Conservation (phyloP, 257 asterid genomes). For the Solanum bulbocastanum region DNA sequence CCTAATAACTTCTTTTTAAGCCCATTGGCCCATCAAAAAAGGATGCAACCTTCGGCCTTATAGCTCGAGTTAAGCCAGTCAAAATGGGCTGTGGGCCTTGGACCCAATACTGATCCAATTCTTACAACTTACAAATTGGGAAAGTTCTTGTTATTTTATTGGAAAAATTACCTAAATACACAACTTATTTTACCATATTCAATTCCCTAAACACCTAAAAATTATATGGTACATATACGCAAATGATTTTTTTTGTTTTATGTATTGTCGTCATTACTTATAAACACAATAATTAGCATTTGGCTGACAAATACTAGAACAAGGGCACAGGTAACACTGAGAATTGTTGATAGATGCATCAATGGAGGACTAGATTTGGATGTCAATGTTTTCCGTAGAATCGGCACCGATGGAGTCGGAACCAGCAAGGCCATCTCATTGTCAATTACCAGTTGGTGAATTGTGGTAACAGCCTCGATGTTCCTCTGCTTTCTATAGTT, state of each 20-base stretch:
- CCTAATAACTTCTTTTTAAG: neutral
- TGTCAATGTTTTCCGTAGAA: neutral
- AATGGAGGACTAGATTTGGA: constrained; percentile 28
- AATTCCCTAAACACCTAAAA: too few relatives aligned
- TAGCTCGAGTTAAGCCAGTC: neutral
- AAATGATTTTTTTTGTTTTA: too few relatives aligned
- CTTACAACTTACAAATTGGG: neutral
- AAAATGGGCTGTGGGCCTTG: neutral
- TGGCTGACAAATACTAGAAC: constrained; percentile 10
- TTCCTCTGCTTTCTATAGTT: neutral
- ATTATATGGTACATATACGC: too few relatives aligned
- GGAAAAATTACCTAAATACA: too few relatives aligned
- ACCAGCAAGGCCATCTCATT: constrained; percentile 6
- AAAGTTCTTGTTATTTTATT: too few relatives aligned
- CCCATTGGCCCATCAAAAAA: neutral
- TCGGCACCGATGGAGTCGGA: constrained; percentile 14
- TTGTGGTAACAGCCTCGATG: constrained; percentile 2
- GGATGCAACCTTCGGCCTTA: neutral
- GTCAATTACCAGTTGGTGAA: constrained; percentile 17
- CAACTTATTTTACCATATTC: too few relatives aligned
- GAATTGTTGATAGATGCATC: constrained; percentile 19
- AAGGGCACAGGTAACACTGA: constrained; percentile 2
- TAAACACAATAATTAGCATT: too few relatives aligned
- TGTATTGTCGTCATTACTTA: too few relatives aligned
- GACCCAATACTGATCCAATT: neutral